These are phyloP conservation scores for Paramecium biaurelia DNA, from an alignment of 73 alveolate species.

Conservation along the genomic window DNA sequence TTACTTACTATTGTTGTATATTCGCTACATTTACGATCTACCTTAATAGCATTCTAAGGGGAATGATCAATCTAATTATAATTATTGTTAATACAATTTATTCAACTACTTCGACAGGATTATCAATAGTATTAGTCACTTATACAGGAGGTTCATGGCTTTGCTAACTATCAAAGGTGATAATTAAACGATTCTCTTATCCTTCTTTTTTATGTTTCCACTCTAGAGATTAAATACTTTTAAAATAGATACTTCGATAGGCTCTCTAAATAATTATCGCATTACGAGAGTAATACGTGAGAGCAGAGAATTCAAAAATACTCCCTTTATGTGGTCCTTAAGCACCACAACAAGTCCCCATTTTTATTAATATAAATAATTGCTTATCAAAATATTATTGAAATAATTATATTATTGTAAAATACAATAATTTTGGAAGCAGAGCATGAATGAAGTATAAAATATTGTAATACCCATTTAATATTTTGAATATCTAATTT, in stretches of 20 bases:
- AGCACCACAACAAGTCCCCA: conserved; percentile 15
- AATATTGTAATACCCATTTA: no score
- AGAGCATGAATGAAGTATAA: not conserved
- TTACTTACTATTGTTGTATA: not conserved
- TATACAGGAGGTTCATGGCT: not conserved
- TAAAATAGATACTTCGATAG: not conserved
- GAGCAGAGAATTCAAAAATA: not conserved
- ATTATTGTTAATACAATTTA: not conserved
- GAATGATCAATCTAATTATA: conserved; percentile 5
- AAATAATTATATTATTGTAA: not conserved
- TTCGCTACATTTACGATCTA: not conserved
- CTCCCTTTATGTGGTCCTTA: not conserved
- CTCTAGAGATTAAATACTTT: not conserved
- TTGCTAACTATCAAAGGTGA: conserved; percentile 11
- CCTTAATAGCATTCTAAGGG: not conserved
- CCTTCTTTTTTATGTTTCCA: not conserved
- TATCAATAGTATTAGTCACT: not conserved
- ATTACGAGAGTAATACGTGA: not conserved
- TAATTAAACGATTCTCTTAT: not conserved
- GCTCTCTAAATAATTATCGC: conserved; percentile 22
- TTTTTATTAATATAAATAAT: not conserved
- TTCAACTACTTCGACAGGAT: not conserved
- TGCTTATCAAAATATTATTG: not conserved
- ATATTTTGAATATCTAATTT: no score
- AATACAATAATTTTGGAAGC: not conserved